A percentile compares a stretch with the other conserved stretches of the same genome.
Evolutionary conservation across 345 rosid genomes (phyloP).

Genomic region (Diplotaxis tenuifolia): DNA sequence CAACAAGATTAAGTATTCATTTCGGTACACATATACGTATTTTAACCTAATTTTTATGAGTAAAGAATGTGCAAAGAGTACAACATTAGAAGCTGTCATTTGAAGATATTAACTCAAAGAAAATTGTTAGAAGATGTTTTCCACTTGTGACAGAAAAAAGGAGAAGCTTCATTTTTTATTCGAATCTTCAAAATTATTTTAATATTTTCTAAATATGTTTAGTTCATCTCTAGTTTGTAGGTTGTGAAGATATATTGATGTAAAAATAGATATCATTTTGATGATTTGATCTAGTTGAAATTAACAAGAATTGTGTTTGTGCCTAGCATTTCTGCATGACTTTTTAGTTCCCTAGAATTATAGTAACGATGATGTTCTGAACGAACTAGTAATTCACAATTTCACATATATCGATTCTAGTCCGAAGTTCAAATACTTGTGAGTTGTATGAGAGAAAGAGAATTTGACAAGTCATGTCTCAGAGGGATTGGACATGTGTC

Average conservation of each 20-base stretch:
- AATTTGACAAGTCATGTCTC: slow-evolving; percentile 22
- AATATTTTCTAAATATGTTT: too few species aligned
- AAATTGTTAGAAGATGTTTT: not conserved
- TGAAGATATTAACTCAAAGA: not conserved
- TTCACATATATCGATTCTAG: not conserved
- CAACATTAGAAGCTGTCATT: not conserved
- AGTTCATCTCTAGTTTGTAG: not conserved
- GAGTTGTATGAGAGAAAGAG: not conserved
- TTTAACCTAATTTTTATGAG: not conserved
- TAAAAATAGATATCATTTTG: not conserved
- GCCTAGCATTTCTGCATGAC: not conserved
- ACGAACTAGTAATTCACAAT: not conserved
- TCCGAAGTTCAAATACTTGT: not conserved
- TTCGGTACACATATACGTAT: slow-evolving; percentile 5
- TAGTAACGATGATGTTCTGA: not conserved
- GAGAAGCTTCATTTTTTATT: not conserved
- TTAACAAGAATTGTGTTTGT: not conserved
- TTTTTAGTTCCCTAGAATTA: not conserved
- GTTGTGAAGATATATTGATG: not conserved
- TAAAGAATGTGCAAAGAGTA: slow-evolving; percentile 2
- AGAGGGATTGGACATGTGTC: slow-evolving; percentile 35
- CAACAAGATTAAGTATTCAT: slow-evolving; percentile 16
- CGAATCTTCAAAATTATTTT: too few species aligned
- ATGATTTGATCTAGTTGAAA: not conserved
- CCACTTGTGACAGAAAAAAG: not conserved